Evolutionary conservation across 2,329 filamentous ascomycete species (phyloP).

Genomic region (Phialocephala subalpina): DNA sequence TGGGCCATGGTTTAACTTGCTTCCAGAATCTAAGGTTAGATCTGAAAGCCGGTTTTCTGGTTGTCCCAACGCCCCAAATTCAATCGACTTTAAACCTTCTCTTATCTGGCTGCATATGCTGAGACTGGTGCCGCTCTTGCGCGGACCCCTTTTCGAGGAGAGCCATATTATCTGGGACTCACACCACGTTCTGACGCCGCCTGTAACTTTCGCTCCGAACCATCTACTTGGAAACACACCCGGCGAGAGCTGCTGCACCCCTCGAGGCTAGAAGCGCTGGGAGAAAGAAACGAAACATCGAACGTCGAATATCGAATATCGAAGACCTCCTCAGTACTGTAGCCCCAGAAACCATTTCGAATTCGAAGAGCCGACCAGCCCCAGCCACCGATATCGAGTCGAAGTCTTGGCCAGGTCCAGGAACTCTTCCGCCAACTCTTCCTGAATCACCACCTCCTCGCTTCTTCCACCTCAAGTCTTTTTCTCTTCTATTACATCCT

Average conservation of each 20-base stretch:
- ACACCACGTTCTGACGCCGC: not conserved
- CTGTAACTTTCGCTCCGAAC: not conserved
- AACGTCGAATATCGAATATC: not conserved
- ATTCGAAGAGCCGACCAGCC: no score
- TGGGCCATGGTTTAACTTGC: no score
- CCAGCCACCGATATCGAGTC: no score
- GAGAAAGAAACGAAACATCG: conserved; percentile 9
- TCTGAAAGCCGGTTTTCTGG: not conserved
- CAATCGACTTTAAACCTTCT: not conserved
- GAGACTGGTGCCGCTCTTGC: not conserved
- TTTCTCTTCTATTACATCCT: no score
- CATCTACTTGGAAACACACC: not conserved
- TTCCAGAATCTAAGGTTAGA: no score
- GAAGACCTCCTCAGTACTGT: not conserved
- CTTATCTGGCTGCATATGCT: not conserved
- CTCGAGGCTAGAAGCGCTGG: conserved; percentile 2
- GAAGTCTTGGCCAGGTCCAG: no score
- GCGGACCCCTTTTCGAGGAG: not conserved
- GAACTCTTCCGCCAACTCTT: no score
- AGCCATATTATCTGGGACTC: not conserved
- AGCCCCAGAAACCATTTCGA: not conserved
- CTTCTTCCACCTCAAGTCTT: no score
- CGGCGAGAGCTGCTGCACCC: not conserved
- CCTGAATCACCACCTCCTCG: no score
- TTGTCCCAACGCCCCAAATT: not conserved